Base-by-base conservation (phyloP, 1,284 basidiomycete species). In the Heliocybe sulcata region DNA sequence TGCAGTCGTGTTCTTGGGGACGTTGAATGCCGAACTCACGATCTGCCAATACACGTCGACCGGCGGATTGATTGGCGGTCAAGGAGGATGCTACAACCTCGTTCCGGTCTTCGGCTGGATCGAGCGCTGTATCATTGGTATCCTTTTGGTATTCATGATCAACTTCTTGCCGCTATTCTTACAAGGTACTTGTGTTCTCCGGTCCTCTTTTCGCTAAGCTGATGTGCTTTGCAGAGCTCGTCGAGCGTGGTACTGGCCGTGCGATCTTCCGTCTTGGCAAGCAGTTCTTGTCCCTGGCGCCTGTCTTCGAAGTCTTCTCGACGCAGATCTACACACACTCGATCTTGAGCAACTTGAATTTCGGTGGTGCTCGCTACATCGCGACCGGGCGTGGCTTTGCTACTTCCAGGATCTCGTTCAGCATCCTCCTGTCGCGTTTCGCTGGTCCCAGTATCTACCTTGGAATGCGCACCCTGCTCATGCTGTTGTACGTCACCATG, bases 301-400 rank as follows among this genome's bases (percentile, higher is more conserved):
- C 93, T 1, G 80, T 94, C 35, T 98, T 98, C 69, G 94, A 98
- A 69, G 87, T 98, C 52, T 98, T 97, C 75, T 90, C 91, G 22
- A 97, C 94, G 0, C 94, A 97, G 71, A 97, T 98, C 66, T 93
- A 94, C 69, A 93, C 93, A 53, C 92, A 98, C 66, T 97, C 94
- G 27, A 94, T 97, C 67, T 73, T 96, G 61, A 96, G 87, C 71
- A 94, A 97, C 72, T 76, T 97, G 74, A 94, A 92, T 2, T 96
- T 96, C 59, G 94, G 94, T 72, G 94, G 94, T 57, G 94, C 94
- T 53, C 84, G 94, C 58, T 98, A 97, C 72, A 98, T 98, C 63
- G 94, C 94, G n/a, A 98, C 94, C n/a, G 94, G 94, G 56, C 91
- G 94, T 81, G 94, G 94, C 45, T 98, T 98, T 67, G 94, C 94